phyloP scores from a whole-genome alignment of 2,329 filamentous ascomycete genomes.

The Fusarium kyushuense region DNA sequence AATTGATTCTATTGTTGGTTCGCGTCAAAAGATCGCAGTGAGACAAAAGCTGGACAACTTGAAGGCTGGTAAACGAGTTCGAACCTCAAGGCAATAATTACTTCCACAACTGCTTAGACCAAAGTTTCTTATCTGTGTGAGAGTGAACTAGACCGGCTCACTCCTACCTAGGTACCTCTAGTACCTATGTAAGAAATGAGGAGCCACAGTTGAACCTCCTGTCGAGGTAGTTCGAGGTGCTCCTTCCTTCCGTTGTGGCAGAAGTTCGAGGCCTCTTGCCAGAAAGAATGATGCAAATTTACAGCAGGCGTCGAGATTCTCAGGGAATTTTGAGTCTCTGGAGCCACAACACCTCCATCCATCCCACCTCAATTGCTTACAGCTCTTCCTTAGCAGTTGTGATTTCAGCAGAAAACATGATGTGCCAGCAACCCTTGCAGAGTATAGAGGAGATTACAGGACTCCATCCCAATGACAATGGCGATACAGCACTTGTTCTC shows the following conservation, averaged over 20 bases:
- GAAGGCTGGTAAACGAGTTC: neutral
- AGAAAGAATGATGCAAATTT: neutral
- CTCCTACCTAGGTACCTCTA: no score
- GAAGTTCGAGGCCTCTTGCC: neutral
- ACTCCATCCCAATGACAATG: neutral
- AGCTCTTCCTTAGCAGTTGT: no score
- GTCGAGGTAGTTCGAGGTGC: neutral
- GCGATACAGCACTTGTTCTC: no score
- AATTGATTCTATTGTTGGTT: neutral
- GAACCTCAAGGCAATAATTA: neutral
- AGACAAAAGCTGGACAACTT: neutral
- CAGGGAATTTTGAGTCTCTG: no score
- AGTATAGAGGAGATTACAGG: neutral
- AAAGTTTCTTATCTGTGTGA: neutral
- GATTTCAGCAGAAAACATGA: neutral
- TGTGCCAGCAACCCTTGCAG: neutral
- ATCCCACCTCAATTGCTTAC: no score
- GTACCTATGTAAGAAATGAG: neutral
- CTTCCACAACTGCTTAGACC: neutral
- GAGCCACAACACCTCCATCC: no score
- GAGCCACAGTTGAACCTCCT: neutral
- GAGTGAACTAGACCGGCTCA: no score
- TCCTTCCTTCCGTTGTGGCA: neutral
- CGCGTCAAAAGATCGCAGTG: neutral
- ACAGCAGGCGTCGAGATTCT: neutral